Conservation (phyloP, 371 early-diverging fungal genomes). For the Lichtheimia ornata region DNA sequence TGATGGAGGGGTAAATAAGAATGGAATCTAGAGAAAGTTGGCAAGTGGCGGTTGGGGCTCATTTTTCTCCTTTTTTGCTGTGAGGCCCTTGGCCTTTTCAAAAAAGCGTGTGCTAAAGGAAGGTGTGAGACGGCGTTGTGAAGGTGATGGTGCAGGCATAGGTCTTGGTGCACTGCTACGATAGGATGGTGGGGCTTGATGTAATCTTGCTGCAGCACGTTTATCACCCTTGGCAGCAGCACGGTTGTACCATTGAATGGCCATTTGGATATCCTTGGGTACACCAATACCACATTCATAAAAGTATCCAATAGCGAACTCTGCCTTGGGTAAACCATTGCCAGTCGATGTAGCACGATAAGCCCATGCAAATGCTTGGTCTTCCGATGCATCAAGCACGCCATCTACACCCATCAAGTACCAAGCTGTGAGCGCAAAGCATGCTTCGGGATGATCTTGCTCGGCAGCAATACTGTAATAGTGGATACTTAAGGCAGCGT, state of each 20-base stretch:
- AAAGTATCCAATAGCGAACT: slow-evolving; percentile 94
- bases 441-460: slow-evolving; percentile 88
- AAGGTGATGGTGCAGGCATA: not conserved
- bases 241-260: slow-evolving; percentile 72
- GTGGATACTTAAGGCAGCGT: slow-evolving; percentile 73
- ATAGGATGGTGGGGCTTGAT: slow-evolving; percentile 12
- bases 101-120: slow-evolving; percentile 6
- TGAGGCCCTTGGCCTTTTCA: slow-evolving; percentile 4
- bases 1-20: slow-evolving; percentile 5
- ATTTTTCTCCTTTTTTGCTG: slow-evolving; percentile 5
- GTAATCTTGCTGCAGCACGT: slow-evolving; percentile 34
- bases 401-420: slow-evolving; percentile 90
- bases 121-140: slow-evolving; percentile 3
- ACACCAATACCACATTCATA: slow-evolving; percentile 87
- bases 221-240: slow-evolving; percentile 50
- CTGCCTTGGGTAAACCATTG: slow-evolving; percentile 83
- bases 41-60: not conserved
- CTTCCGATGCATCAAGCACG: slow-evolving; percentile 74
- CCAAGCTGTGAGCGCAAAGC: slow-evolving; percentile 94
- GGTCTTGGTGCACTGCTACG: not conserved
- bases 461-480: slow-evolving; percentile 86
- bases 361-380: slow-evolving; percentile 91
- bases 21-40: slow-evolving; percentile 11
- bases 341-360: slow-evolving; percentile 73
- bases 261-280: slow-evolving; percentile 64